Conservation (phyloP, 805 yeast genomes). For the Danielozyma ontarioensis region DNA sequence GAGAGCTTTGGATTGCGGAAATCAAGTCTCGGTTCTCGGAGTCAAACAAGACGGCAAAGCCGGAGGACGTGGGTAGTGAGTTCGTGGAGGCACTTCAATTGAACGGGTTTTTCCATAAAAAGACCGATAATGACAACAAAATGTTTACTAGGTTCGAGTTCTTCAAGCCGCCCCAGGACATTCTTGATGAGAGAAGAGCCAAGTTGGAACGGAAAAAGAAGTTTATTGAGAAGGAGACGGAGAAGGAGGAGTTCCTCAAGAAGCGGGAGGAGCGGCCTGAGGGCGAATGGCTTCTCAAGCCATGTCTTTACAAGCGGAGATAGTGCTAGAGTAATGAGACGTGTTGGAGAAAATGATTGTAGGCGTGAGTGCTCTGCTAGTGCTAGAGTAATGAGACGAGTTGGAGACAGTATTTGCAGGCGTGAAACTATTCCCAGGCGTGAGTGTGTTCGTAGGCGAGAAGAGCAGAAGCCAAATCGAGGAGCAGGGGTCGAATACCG, state of each 20-base stretch:
- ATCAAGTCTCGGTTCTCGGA: constrained; percentile 89
- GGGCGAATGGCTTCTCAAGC: constrained; percentile 87
- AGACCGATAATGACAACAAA: constrained; percentile 80
- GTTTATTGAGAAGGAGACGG: constrained; percentile 67
- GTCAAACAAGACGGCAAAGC: constrained; percentile 17
- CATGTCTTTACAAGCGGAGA: constrained; percentile 92
- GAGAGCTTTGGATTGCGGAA: constrained; percentile 97
- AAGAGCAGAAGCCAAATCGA: too few species aligned
- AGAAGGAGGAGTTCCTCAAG: constrained; percentile 52
- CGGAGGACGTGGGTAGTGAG: constrained; percentile 58
- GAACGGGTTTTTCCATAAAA: constrained; percentile 81
- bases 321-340: too few species aligned
- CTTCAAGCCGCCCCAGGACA: constrained; percentile 74
- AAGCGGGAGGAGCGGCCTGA: constrained; percentile 58
- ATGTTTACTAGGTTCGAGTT: constrained; percentile 96
- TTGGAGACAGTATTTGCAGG: too few species aligned
- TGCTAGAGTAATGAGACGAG: too few species aligned
- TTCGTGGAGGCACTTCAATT: constrained; percentile 74
- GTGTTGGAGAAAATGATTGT: too few species aligned
- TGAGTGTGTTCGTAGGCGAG: too few species aligned
- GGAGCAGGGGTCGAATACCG: too few species aligned
- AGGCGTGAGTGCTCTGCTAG: too few species aligned
- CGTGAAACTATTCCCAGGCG: too few species aligned
- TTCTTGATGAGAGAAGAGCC: constrained; percentile 56
- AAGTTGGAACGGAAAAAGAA: constrained; percentile 57